Conservation (phyloP, 768 basidiomycete genomes). For the Boletus pseudo-olivaceus region DNA sequence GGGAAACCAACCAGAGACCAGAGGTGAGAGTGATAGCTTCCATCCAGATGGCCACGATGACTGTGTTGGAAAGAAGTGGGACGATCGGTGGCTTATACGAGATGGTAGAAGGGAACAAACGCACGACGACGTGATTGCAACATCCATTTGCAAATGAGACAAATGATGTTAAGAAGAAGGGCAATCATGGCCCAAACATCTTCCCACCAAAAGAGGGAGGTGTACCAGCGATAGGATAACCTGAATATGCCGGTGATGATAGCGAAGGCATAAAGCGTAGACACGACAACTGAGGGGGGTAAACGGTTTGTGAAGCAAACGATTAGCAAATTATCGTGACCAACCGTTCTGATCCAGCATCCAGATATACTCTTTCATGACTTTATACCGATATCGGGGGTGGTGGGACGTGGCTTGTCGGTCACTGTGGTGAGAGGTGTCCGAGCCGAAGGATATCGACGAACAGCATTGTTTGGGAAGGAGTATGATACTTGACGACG, state of each 20-base stretch:
- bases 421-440: neutral
- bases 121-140: neutral
- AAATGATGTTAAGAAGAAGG: neutral
- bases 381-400: neutral
- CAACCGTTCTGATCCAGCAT: neutral
- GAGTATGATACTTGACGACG: too few species aligned
- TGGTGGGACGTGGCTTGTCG: neutral
- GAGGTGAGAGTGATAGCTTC: neutral
- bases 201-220: conserved; percentile 3
- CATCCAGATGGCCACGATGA: neutral
- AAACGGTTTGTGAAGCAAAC: neutral
- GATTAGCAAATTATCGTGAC: neutral
- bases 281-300: neutral
- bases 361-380: neutral
- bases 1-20: neutral
- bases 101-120: neutral
- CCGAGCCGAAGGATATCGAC: too few species aligned
- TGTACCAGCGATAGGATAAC: neutral
- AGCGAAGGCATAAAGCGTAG: neutral
- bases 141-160: neutral
- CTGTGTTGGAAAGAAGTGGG: neutral
- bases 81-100: neutral
- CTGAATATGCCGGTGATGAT: neutral
- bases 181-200: neutral
- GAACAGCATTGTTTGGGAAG: too few species aligned